Evolutionary conservation across 352 stramenopile species (phyloP).

Genomic region (Globisporangium barbulae): DNA sequence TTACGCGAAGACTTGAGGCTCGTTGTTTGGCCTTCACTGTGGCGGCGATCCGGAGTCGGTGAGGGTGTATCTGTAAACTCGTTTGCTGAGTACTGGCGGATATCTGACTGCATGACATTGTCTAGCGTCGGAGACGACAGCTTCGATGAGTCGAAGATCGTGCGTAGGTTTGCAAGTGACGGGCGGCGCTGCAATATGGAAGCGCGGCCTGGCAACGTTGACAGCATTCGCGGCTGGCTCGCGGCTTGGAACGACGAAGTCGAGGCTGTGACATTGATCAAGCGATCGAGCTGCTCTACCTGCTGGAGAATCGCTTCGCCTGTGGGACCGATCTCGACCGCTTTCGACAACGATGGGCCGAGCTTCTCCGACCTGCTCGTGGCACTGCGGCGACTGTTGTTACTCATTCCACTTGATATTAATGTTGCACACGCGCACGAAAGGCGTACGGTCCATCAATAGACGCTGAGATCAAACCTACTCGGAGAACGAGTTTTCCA

Average conservation of each 20-base stretch:
- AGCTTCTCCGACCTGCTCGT: not conserved
- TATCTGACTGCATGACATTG: not conserved
- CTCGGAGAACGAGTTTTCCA: not conserved
- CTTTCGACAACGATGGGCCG: not conserved
- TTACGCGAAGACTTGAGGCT: conserved; percentile 2
- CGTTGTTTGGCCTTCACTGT: not conserved
- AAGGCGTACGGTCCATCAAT: not conserved
- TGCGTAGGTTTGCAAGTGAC: conserved; percentile 3
- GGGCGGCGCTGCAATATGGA: not conserved
- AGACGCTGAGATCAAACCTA: not conserved
- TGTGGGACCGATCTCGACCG: not conserved
- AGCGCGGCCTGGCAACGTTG: not conserved
- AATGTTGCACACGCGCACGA: not conserved
- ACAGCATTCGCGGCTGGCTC: not conserved
- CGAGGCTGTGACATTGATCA: conserved; percentile 12
- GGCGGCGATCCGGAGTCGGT: not conserved
- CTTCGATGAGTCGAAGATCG: conserved; percentile 4
- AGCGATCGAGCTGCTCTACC: conserved; percentile 13
- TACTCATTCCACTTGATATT: not conserved
- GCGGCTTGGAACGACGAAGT: not conserved
- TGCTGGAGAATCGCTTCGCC: conserved; percentile 12
- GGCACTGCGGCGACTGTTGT: not conserved
- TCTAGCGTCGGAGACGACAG: not conserved
- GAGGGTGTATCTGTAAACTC: not conserved
- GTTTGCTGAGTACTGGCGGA: not conserved